Percentiles rank a stretch among this genome's conserved stretches.
These are phyloP conservation scores for Lenzites betulinus DNA, from an alignment of 768 basidiomycete species.

Conservation along the genomic window DNA sequence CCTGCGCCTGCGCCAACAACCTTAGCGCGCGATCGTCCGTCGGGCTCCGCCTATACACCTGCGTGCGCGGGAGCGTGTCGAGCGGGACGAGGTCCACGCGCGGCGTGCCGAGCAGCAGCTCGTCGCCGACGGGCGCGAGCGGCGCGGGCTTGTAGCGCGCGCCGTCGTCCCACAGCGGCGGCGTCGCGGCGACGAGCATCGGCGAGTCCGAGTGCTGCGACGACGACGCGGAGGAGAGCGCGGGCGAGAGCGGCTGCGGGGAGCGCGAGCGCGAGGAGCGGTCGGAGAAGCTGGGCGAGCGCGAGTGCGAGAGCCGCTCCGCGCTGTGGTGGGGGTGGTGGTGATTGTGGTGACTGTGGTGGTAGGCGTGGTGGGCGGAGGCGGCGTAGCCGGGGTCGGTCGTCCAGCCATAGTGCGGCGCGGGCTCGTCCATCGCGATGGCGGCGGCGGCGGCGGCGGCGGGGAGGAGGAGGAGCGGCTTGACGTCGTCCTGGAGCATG, in stretches of 20 bases:
- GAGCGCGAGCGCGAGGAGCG: constrained; percentile 15
- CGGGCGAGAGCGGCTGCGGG: constrained; percentile 15
- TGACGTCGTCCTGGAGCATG: constrained; percentile 13
- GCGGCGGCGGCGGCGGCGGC: too few relatives aligned
- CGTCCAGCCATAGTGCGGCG: constrained; percentile 10
- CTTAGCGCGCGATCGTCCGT: constrained; percentile 64
- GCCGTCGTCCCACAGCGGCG: constrained; percentile 23
- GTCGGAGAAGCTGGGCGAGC: constrained; percentile 24
- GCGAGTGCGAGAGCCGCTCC: constrained; percentile 15
- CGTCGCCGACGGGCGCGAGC: background rate
- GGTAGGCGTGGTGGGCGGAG: constrained; percentile 6
- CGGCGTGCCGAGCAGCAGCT: constrained; percentile 7
- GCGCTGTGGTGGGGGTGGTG: too few relatives aligned
- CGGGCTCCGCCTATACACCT: constrained; percentile 61
- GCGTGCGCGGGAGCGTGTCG: constrained; percentile 50
- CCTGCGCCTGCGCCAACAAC: constrained; percentile 36
- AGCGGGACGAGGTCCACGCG: constrained; percentile 58
- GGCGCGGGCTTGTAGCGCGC: constrained; percentile 26
- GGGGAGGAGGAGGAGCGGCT: constrained; percentile 16
- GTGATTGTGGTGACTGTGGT: too few relatives aligned
- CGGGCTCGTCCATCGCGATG: constrained; percentile 15
- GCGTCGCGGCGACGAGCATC: constrained; percentile 19
- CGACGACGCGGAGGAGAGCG: constrained; percentile 20
- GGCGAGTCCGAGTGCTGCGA: constrained; percentile 18
- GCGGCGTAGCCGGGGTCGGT: constrained; percentile 16